These are phyloP conservation scores for Pythium monospermum DNA, from an alignment of 352 stramenopile species.

Conservation along the genomic window DNA sequence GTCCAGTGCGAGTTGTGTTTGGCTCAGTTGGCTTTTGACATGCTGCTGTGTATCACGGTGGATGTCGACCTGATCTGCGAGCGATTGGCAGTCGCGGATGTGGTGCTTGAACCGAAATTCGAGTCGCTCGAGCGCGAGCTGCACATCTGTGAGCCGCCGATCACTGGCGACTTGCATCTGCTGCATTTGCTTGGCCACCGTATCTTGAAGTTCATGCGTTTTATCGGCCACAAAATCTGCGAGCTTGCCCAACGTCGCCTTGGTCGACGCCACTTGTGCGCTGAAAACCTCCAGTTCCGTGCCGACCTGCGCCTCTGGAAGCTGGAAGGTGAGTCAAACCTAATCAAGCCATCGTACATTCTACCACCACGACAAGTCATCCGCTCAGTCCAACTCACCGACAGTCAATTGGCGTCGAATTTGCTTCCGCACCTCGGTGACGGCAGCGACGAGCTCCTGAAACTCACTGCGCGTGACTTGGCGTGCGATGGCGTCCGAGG, in stretches of 20 bases:
- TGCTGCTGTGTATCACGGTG: conserved; percentile 40
- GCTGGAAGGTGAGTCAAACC: background rate
- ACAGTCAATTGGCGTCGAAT: conserved; percentile 29
- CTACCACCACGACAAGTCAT: background rate
- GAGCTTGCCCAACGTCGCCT: conserved; percentile 34
- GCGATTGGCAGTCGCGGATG: conserved; percentile 37
- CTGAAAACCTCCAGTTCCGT: conserved; percentile 44
- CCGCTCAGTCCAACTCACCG: too few species aligned
- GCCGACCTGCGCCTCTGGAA: conserved; percentile 43
- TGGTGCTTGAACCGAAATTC: conserved; percentile 73
- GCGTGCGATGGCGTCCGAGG: conserved; percentile 24
- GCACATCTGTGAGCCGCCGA: conserved; percentile 39
- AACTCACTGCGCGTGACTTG: conserved; percentile 54
- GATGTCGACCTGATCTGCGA: conserved; percentile 40
- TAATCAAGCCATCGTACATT: background rate
- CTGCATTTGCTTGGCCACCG: conserved; percentile 35
- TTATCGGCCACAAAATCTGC: conserved; percentile 47
- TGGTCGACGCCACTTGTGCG: conserved; percentile 42
- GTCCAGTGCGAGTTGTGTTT: conserved; percentile 38
- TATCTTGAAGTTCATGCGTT: conserved; percentile 34
- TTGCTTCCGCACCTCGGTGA: conserved; percentile 50
- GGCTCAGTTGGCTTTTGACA: conserved; percentile 33
- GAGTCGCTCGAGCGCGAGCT: conserved; percentile 45
- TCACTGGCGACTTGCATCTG: conserved; percentile 40
- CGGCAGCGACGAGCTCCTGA: conserved; percentile 39